These are phyloP conservation scores for Boehmeria nivea DNA, from an alignment of 306 rosid species.

Conservation along the genomic window DNA sequence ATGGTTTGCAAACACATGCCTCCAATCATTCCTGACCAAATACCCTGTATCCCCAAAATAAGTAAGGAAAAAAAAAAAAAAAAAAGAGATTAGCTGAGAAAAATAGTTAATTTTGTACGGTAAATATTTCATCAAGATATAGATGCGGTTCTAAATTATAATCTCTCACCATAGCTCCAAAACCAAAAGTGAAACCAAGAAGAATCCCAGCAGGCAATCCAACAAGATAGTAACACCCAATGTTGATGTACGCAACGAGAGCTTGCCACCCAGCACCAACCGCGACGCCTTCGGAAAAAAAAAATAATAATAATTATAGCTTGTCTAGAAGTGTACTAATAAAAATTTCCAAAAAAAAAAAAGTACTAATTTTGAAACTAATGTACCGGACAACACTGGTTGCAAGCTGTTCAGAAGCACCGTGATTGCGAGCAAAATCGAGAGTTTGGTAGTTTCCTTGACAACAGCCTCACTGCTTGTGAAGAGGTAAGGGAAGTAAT, in stretches of 20 bases:
- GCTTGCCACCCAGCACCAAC: slow-evolving; percentile 90
- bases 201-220: slow-evolving; percentile 78
- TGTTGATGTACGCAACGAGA: slow-evolving; percentile 69
- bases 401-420: slow-evolving; percentile 70
- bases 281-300: slow-evolving; percentile 57
- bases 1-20: slow-evolving; percentile 62
- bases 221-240: slow-evolving; percentile 59
- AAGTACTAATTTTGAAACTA: too few relatives aligned
- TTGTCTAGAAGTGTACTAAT: too few relatives aligned
- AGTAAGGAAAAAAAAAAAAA: background rate
- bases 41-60: slow-evolving; percentile 41
- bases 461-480: slow-evolving; percentile 57
- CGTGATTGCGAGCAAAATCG: slow-evolving; percentile 46
- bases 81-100: too few relatives aligned
- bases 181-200: slow-evolving; percentile 52
- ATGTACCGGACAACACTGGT: slow-evolving; percentile 65
- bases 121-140: too few relatives aligned
- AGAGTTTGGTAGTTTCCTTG: slow-evolving; percentile 56
- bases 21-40: slow-evolving; percentile 78
- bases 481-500: slow-evolving; percentile 60
- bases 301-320: background rate
- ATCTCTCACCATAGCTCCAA: slow-evolving; percentile 51
- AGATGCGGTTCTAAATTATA: too few relatives aligned
- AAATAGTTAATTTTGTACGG: too few relatives aligned
- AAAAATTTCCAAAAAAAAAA: background rate